Evolutionary conservation across 2,329 filamentous ascomycete genomes (phyloP).

Genomic region (Cladosporium sp.): DNA sequence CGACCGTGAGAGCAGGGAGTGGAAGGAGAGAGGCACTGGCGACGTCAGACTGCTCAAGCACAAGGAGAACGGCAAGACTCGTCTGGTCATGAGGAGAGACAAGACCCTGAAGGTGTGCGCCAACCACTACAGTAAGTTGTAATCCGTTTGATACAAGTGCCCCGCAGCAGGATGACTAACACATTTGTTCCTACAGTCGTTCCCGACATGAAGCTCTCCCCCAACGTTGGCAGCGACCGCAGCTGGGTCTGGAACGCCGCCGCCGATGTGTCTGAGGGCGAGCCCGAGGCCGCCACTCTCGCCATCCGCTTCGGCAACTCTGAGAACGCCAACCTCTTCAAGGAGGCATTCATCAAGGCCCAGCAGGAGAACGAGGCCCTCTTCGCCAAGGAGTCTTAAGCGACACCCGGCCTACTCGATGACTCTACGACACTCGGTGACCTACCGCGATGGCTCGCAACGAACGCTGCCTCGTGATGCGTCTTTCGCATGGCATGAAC

Average conservation of each 20-base stretch:
- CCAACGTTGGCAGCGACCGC: conserved; percentile 96
- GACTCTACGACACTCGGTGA: not conserved
- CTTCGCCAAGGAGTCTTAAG: conserved; percentile 48
- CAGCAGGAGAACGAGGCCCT: conserved; percentile 92
- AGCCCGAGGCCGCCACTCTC: conserved; percentile 91
- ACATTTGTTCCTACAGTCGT: conserved; percentile 66
- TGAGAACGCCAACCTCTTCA: conserved; percentile 96
- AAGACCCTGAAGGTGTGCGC: conserved; percentile 99
- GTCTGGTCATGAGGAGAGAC: conserved; percentile 96
- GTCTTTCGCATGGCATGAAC: no score
- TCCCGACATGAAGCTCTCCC: conserved; percentile 96
- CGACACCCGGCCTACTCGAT: not conserved
- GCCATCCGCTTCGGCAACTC: conserved; percentile 97
- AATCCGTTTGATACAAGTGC: not conserved
- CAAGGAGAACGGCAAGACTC: conserved; percentile 96
- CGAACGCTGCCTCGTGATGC: not conserved
- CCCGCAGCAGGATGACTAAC: conserved; percentile 25
- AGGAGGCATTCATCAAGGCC: conserved; percentile 94
- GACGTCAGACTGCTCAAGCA: conserved; percentile 96
- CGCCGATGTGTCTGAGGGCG: conserved; percentile 95
- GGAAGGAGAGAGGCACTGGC: conserved; percentile 98
- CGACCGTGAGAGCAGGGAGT: conserved; percentile 83
- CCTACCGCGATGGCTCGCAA: not conserved
- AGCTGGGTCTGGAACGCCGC: conserved; percentile 99
- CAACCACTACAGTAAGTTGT: conserved; percentile 89